Base-by-base conservation (phyloP, 1,139 yeast genomes). In the Pichia inconspicua region DNA sequence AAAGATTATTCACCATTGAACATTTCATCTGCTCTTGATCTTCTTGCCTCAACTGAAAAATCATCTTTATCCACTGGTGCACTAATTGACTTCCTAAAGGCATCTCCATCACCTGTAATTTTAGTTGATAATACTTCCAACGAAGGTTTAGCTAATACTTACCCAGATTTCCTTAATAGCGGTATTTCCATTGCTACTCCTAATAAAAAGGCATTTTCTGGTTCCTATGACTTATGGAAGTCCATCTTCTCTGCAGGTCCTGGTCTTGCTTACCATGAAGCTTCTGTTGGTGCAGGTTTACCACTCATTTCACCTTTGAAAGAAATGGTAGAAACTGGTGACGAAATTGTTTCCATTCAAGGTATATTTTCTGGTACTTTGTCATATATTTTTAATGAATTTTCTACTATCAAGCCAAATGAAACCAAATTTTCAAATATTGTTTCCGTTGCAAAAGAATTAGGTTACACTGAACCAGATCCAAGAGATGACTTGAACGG, bases 401-500 rank as follows among this genome's bases (percentile, higher is more conserved):
- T 82, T 66, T 87, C 96, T 43, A 80, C 94, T 44, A 69, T 82
- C 47, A 75, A 74, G 53, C 67, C 80, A 42, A 74, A 79, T 45
- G 72, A 75, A 48, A 77, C 80, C 54, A 84, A 83, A 64, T 92
- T 90, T 65, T 88, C 97, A 31, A 96, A 90, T 49, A 83, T 94
- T 45, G 98, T 92, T 49, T 73, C 76, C 55, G 80, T 81, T 46
- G 98, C 99, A 43, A 90, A 90, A 69, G 71, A 81, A 42, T 75
- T 88, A 58, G 99, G 99, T 43, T 92, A 88, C 77, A 92, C 97
- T 41, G 99, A 94, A 69, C 98, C 99, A 45, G 99, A 92, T 67
- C 98, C 98, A 66, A 82, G 99, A 70, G 99, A 92, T 66, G 99
- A 92, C 65, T 78, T 92, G 67, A 92, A 92, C 66, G 99, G 99